Conservation (phyloP, 352 stramenopile species). For the Pythium brachiatum region DNA sequence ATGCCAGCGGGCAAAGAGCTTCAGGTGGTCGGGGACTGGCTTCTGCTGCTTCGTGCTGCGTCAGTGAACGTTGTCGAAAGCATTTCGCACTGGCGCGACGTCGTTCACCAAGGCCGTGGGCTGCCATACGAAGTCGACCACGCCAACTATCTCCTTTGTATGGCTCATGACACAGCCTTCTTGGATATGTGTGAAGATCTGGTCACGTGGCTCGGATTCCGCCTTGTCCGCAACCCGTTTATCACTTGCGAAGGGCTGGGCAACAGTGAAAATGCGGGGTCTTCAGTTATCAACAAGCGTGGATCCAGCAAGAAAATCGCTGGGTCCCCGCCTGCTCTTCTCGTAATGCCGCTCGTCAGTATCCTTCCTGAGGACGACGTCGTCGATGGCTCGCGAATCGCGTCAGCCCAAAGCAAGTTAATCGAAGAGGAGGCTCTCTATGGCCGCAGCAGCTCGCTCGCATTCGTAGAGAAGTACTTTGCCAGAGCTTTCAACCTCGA, state of each 20-base stretch:
- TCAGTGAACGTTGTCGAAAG: constrained; percentile 60
- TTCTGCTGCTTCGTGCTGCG: constrained; percentile 46
- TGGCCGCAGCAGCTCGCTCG: constrained; percentile 17
- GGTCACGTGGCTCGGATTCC: constrained; percentile 54
- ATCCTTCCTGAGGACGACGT: constrained; percentile 50
- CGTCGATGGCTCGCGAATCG: constrained; percentile 38
- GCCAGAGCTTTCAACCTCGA: not conserved
- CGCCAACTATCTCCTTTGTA: constrained; percentile 52
- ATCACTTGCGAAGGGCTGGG: constrained; percentile 39
- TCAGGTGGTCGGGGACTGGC: constrained; percentile 49
- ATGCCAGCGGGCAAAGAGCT: constrained; percentile 45
- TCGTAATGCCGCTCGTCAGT: constrained; percentile 43
- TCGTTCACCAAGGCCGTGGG: constrained; percentile 35
- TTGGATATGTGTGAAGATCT: constrained; percentile 38
- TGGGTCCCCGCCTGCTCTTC: constrained; percentile 22
- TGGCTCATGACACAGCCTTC: constrained; percentile 57
- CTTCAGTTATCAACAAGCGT: constrained; percentile 3
- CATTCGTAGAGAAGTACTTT: constrained; percentile 3
- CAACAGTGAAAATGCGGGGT: constrained; percentile 10
- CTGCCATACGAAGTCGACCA: constrained; percentile 36
- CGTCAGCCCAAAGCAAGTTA: constrained; percentile 29
- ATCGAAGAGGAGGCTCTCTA: constrained; percentile 53
- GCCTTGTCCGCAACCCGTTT: constrained; percentile 53
- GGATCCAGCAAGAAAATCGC: not conserved
- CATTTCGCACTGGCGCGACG: constrained; percentile 37